phyloP scores from a whole-genome alignment of 768 basidiomycete species.

The Sutorius australiensis region DNA sequence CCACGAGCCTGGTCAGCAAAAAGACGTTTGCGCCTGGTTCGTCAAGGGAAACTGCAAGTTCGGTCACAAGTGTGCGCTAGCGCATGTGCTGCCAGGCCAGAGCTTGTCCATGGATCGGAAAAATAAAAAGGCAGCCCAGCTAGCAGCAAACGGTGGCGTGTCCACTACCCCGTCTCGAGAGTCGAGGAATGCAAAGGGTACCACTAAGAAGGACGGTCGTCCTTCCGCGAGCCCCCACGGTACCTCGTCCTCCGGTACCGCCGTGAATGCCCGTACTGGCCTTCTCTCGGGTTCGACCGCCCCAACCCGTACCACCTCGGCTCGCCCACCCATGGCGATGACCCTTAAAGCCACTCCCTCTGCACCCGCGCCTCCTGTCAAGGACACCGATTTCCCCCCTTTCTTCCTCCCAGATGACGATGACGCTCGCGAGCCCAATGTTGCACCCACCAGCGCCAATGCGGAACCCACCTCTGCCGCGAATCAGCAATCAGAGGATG shows the following conservation, averaged over 20 bases:
- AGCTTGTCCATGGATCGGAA: slow-evolving; percentile 94
- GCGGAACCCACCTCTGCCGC: background rate
- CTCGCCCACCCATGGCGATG: slow-evolving; percentile 62
- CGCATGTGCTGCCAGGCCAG: slow-evolving; percentile 92
- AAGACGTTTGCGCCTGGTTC: slow-evolving; percentile 85
- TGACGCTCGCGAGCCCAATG: slow-evolving; percentile 19
- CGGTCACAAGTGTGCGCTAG: slow-evolving; percentile 83
- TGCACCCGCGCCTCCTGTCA: slow-evolving; percentile 73
- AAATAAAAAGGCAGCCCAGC: slow-evolving; percentile 91
- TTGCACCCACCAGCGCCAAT: slow-evolving; percentile 4
- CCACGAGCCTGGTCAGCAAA: slow-evolving; percentile 71
- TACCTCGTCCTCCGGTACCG: slow-evolving; percentile 3
- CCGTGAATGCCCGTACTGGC: slow-evolving; percentile 17
- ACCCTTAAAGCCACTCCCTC: slow-evolving; percentile 72
- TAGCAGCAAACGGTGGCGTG: slow-evolving; percentile 48
- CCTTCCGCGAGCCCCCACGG: slow-evolving; percentile 16
- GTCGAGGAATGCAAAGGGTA: slow-evolving; percentile 32
- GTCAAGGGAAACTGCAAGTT: slow-evolving; percentile 91
- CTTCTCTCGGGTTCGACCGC: slow-evolving; percentile 59
- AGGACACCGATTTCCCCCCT: slow-evolving; percentile 70
- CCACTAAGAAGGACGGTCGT: slow-evolving; percentile 36
- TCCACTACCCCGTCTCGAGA: slow-evolving; percentile 31
- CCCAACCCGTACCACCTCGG: slow-evolving; percentile 50
- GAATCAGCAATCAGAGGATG: slow-evolving; percentile 12
- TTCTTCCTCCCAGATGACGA: slow-evolving; percentile 64